These are phyloP conservation scores for Colletotrichum sp. DNA, from an alignment of 2,329 filamentous ascomycete species.

Conservation along the genomic window DNA sequence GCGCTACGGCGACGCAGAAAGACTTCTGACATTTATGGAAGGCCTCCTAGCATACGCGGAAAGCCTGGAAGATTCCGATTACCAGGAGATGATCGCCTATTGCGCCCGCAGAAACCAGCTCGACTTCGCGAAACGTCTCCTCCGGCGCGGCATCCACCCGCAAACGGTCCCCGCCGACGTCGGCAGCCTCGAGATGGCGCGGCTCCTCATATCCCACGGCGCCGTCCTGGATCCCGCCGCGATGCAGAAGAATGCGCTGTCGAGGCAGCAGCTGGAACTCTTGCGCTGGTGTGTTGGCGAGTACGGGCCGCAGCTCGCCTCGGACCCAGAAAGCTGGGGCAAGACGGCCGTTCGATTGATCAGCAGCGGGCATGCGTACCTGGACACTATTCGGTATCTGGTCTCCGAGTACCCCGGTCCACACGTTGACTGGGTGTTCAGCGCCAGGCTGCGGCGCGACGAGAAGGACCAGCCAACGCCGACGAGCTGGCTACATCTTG, in stretches of 20 bases:
- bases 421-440: not conserved
- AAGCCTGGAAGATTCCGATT: not conserved
- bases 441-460: not conserved
- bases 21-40: not conserved
- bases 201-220: not conserved
- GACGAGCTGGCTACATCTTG: not conserved
- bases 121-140: not conserved
- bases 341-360: not conserved
- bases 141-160: not conserved
- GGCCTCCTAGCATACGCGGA: not conserved
- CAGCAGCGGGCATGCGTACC: not conserved
- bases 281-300: not conserved
- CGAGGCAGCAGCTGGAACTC: not conserved
- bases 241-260: not conserved
- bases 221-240: not conserved
- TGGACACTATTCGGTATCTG: not conserved
- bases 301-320: not conserved
- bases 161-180: not conserved
- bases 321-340: not conserved
- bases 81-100: not conserved
- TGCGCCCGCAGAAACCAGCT: not conserved
- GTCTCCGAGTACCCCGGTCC: not conserved
- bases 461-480: not conserved
- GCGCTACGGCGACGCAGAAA: not conserved
- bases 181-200: not conserved